phyloP scores from a whole-genome alignment of 495 filamentous ascomycete genomes.

The Beverwykella pulmonaria region DNA sequence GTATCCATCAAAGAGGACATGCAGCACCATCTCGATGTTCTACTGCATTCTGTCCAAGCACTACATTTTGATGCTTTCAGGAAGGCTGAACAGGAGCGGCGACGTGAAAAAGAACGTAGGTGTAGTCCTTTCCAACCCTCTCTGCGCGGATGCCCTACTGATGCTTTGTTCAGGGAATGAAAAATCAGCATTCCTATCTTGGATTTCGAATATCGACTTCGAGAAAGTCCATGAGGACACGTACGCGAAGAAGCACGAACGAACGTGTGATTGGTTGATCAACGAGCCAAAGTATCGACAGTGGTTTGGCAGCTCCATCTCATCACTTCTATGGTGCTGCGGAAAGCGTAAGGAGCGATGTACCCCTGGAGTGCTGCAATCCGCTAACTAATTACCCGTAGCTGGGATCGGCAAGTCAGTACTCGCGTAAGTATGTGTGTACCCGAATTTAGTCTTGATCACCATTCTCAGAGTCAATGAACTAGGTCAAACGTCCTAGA shows the following conservation, averaged over 20 bases:
- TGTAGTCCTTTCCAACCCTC: no score
- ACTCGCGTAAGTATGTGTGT: no score
- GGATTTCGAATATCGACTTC: slow-evolving; percentile 9
- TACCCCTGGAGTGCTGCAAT: not conserved
- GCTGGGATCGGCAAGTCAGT: no score
- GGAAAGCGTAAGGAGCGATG: slow-evolving; percentile 1
- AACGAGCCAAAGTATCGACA: not conserved
- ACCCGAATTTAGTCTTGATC: no score
- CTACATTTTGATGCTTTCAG: not conserved
- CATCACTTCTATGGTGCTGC: slow-evolving; percentile 7
- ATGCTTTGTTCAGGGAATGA: not conserved
- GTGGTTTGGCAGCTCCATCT: not conserved
- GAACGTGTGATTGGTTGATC: not conserved
- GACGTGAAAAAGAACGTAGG: no score
- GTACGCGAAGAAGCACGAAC: no score
- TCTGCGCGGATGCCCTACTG: not conserved
- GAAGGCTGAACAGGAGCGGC: no score
- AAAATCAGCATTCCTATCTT: slow-evolving; percentile 1
- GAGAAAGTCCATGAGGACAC: not conserved
- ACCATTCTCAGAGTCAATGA: no score
- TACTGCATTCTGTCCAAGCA: slow-evolving; percentile 10
- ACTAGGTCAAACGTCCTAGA: no score
- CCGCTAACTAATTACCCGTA: no score
- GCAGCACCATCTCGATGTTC: slow-evolving; percentile 10
- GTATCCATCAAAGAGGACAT: slow-evolving; percentile 5